These are phyloP conservation scores for Extremus antarcticus DNA, from an alignment of 495 filamentous ascomycete genomes.

Conservation along the genomic window DNA sequence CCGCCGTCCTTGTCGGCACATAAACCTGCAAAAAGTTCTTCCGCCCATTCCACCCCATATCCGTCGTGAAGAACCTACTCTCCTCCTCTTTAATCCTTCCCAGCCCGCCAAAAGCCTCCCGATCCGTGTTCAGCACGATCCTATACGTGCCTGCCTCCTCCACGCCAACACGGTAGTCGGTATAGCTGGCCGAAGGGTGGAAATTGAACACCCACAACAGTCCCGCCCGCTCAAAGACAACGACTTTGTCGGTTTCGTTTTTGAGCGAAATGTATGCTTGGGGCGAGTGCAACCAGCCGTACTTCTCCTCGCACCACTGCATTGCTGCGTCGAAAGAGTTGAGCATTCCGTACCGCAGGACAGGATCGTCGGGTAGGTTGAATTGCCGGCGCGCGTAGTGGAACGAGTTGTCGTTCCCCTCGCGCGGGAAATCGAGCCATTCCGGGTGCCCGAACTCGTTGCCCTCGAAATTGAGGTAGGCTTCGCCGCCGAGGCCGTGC, in stretches of 20 bases:
- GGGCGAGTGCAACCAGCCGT: constrained; percentile 78
- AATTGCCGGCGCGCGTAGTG: constrained; percentile 94
- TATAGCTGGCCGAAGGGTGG: constrained; percentile 74
- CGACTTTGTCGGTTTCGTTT: constrained; percentile 86
- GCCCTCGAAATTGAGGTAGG: constrained; percentile 96
- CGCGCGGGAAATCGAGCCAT: constrained; percentile 97
- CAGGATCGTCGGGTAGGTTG: constrained; percentile 76
- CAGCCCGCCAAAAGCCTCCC: constrained; percentile 66
- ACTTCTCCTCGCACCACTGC: constrained; percentile 76
- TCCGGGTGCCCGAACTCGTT: constrained; percentile 99
- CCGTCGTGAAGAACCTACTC: constrained; percentile 82
- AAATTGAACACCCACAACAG: constrained; percentile 95
- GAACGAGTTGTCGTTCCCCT: constrained; percentile 89
- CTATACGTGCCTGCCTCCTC: constrained; percentile 76
- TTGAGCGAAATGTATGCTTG: constrained; percentile 92
- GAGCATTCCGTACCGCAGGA: constrained; percentile 82
- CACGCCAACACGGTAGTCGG: constrained; percentile 86
- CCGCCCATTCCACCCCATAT: constrained; percentile 77
- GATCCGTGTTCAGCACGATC: constrained; percentile 77
- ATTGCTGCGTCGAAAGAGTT: constrained; percentile 91
- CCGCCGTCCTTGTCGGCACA: constrained; percentile 69
- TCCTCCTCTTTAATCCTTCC: constrained; percentile 61
- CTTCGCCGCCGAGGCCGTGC: constrained; percentile 89
- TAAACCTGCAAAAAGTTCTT: constrained; percentile 90
- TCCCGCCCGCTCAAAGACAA: constrained; percentile 89